phyloP scores from a whole-genome alignment of 78 protist species.

The Dictyostelium citrinum region DNA sequence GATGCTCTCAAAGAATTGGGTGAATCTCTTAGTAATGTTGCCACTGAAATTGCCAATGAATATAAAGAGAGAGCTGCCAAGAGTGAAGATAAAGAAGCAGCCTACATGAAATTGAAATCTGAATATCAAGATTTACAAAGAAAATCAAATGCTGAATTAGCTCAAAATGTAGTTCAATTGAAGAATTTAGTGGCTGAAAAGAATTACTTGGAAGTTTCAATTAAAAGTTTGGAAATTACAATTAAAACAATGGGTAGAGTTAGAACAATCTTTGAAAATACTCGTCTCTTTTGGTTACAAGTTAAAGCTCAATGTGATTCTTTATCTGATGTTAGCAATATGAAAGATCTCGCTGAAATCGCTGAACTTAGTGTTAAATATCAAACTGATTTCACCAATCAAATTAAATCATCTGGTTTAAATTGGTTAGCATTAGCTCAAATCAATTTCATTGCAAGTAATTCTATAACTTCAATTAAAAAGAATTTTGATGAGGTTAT shows the following conservation, averaged over 20 bases:
- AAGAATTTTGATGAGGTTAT: not conserved
- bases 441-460: not conserved
- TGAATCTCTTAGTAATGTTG: not conserved
- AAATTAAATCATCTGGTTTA: not conserved
- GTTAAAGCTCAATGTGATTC: not conserved
- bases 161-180: not conserved
- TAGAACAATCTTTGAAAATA: conserved; percentile 2
- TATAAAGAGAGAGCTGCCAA: not conserved
- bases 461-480: not conserved
- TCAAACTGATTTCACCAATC: not conserved
- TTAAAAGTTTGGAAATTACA: not conserved
- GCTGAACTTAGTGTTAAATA: not conserved
- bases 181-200: not conserved
- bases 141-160: conserved; percentile 33
- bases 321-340: not conserved
- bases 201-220: conserved; percentile 5
- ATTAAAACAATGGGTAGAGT: conserved; percentile 20
- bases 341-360: not conserved
- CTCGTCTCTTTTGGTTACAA: conserved; percentile 2
- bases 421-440: not conserved
- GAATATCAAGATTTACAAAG: conserved; percentile 31
- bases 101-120: not conserved
- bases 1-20: not conserved
- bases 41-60: not conserved
- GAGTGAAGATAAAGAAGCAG: not conserved